These are phyloP conservation scores for Sungouiella thailandica DNA, from an alignment of 805 yeast species.

Conservation along the genomic window DNA sequence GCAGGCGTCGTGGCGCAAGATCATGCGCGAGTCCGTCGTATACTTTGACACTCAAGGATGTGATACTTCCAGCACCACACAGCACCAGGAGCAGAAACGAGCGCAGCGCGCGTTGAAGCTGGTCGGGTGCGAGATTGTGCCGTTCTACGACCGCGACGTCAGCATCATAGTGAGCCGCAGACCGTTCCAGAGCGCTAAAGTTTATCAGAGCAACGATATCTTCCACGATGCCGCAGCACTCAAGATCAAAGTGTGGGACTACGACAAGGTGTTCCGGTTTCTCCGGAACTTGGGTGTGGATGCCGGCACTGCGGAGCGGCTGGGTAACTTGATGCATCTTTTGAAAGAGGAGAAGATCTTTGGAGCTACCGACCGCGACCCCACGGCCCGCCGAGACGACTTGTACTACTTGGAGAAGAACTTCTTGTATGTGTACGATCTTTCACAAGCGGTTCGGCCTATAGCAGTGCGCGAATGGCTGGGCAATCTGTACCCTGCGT, in stretches of 20 bases:
- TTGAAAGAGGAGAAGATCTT: slow-evolving; percentile 78
- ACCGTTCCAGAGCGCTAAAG: slow-evolving; percentile 33
- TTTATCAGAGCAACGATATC: slow-evolving; percentile 54
- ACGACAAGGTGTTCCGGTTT: slow-evolving; percentile 79
- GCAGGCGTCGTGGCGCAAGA: slow-evolving; percentile 62
- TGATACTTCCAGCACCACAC: slow-evolving; percentile 31
- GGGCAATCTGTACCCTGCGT: slow-evolving; percentile 47
- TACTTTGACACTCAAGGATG: slow-evolving; percentile 55
- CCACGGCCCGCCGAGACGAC: slow-evolving; percentile 79
- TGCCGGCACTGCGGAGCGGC: slow-evolving; percentile 10
- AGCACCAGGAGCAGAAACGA: slow-evolving; percentile 35
- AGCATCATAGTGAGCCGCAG: slow-evolving; percentile 80
- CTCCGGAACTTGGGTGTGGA: slow-evolving; percentile 52
- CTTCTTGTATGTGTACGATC: slow-evolving; percentile 76
- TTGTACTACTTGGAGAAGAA: slow-evolving; percentile 69
- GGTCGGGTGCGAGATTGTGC: slow-evolving; percentile 44
- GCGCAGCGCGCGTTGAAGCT: slow-evolving; percentile 41
- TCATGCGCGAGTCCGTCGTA: slow-evolving; percentile 54
- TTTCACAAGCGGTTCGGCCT: slow-evolving; percentile 73
- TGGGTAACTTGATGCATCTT: slow-evolving; percentile 39
- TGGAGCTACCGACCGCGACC: slow-evolving; percentile 88
- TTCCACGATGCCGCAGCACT: slow-evolving; percentile 56
- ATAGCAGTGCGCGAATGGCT: slow-evolving; percentile 79
- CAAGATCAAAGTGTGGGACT: slow-evolving; percentile 80
- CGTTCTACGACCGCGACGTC: slow-evolving; percentile 48